phyloP scores from a whole-genome alignment of 306 rosid genomes.

The Casuarina equisetifolia region DNA sequence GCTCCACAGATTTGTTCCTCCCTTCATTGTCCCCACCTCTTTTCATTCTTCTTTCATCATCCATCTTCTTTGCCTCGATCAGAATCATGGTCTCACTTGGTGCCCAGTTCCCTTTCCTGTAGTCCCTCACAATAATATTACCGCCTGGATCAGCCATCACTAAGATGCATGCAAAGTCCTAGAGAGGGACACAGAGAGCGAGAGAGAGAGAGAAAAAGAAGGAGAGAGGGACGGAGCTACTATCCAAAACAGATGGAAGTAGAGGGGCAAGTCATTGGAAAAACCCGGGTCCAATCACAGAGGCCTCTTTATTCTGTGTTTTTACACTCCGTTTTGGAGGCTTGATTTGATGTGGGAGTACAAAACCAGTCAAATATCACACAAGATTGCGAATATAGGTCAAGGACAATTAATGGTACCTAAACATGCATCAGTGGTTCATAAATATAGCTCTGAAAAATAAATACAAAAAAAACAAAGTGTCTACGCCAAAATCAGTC shows the following conservation, averaged over 20 bases:
- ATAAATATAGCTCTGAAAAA: background rate
- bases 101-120: constrained; percentile 57
- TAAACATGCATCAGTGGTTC: constrained; percentile 1
- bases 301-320: background rate
- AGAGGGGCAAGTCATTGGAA: constrained; percentile 2
- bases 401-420: background rate
- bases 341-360: constrained; percentile 30
- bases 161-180: constrained; percentile 27
- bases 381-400: constrained; percentile 27
- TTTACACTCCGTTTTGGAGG: background rate
- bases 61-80: constrained; percentile 53
- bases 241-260: background rate
- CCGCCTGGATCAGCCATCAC: constrained; percentile 42
- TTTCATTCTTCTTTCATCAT: constrained; percentile 48
- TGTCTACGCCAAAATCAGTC: no score
- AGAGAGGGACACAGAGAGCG: background rate
- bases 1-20: constrained; percentile 39
- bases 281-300: background rate
- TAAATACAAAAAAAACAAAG: background rate
- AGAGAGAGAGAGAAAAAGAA: constrained; percentile 10
- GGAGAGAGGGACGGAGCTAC: background rate
- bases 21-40: constrained; percentile 12
- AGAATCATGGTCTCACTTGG: constrained; percentile 47
- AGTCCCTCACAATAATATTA: constrained; percentile 33
- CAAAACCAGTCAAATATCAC: constrained; percentile 30